Conservation (phyloP, 768 basidiomycete species). For the Mycena indigotica region DNA sequence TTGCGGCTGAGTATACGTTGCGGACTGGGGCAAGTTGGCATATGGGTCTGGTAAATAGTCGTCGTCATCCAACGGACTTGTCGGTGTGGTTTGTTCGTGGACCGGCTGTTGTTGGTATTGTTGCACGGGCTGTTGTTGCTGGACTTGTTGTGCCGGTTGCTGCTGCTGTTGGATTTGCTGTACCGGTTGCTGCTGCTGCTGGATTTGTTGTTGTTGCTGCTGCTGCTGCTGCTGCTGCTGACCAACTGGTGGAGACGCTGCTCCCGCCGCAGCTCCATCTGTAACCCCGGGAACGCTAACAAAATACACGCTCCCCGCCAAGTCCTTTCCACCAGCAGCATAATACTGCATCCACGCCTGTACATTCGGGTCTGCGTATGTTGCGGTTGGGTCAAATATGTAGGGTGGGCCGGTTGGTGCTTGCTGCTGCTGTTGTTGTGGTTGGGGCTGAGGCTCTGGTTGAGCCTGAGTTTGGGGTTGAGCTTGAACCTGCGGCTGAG, state of each 20-base stretch:
- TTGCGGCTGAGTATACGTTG: background rate
- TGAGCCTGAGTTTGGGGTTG: conserved; percentile 26
- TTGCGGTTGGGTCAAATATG: conserved; percentile 62
- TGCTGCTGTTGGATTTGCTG: conserved; percentile 8
- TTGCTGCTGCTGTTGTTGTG: conserved; percentile 27
- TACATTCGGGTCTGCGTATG: conserved; percentile 77
- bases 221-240: conserved; percentile 28
- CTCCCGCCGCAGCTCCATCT: conserved; percentile 35
- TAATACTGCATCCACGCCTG: conserved; percentile 90
- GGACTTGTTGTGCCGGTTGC: conserved; percentile 18
- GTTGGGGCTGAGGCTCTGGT: conserved; percentile 27
- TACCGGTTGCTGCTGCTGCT: conserved; percentile 5
- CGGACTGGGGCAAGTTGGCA: background rate
- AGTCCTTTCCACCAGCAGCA: conserved; percentile 73
- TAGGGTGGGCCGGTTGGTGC: conserved; percentile 45
- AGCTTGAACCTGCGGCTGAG: conserved; percentile 26
- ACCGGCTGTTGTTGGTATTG: no score
- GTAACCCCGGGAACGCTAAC: conserved; percentile 75
- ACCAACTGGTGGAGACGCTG: conserved; percentile 6
- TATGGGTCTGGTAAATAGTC: background rate
- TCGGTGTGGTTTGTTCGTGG: conserved; percentile 5
- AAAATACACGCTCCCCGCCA: conserved; percentile 80
- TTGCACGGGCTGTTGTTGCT: conserved; percentile 7
- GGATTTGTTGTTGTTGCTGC: conserved; percentile 23
- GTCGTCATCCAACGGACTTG: background rate